phyloP scores from a whole-genome alignment of 2,329 filamentous ascomycete species.

The Trematosphaeria pertusa region DNA sequence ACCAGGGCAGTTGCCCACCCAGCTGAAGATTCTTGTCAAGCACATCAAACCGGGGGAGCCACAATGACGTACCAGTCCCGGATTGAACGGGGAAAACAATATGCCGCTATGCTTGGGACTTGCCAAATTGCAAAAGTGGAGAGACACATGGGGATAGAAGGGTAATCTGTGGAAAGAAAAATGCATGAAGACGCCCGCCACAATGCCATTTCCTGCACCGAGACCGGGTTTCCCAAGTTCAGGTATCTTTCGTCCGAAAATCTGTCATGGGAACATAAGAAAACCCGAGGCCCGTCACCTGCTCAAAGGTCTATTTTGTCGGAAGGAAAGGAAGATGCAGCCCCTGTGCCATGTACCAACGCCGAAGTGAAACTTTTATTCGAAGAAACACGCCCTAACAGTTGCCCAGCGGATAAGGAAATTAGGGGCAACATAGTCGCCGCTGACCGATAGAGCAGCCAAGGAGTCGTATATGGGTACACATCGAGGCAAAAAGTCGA shows the following conservation, averaged over 20 bases:
- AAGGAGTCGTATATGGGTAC: not conserved
- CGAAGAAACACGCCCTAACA: constrained; percentile 15
- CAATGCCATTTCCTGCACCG: constrained; percentile 30
- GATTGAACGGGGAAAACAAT: constrained; percentile 21
- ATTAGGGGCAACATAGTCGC: constrained; percentile 31
- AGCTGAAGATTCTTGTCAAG: not conserved
- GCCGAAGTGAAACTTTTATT: constrained; percentile 35
- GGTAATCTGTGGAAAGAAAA: too few relatives aligned
- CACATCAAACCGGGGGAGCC: not conserved
- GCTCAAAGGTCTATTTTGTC: constrained; percentile 32
- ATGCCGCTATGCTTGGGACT: constrained; percentile 37
- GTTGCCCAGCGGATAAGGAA: constrained; percentile 19
- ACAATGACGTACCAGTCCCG: constrained; percentile 6
- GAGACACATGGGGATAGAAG: too few relatives aligned
- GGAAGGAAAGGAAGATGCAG: constrained; percentile 27
- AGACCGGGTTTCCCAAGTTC: constrained; percentile 23
- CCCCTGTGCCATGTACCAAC: constrained; percentile 37
- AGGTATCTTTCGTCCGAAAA: constrained; percentile 29
- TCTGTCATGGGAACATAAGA: constrained; percentile 34
- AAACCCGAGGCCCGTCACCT: constrained; percentile 22
- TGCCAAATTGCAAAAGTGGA: constrained; percentile 19
- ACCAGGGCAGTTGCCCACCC: constrained; percentile 6
- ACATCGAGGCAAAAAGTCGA: constrained; percentile 11
- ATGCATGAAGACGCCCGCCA: constrained; percentile 30
- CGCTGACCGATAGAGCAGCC: constrained; percentile 2